Percentiles rank a stretch among this genome's conserved stretches.
phyloP scores from a whole-genome alignment of 257 asterid genomes.

The Craterostigma plantagineum region DNA sequence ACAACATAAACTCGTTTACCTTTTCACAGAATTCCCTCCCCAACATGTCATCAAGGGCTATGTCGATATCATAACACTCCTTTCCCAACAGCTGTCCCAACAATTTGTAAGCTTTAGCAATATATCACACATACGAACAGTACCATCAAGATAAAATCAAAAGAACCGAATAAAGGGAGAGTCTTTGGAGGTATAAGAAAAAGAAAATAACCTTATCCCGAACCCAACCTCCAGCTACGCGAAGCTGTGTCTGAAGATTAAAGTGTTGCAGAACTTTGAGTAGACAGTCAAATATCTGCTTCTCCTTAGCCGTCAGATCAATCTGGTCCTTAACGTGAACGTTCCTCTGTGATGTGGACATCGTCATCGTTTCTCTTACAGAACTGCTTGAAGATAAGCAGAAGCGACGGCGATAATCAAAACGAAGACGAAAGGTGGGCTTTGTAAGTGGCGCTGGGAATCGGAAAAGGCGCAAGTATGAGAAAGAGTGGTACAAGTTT shows the following conservation, averaged over 20 bases:
- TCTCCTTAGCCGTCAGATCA: slow-evolving; percentile 53
- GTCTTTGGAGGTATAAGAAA: neutral
- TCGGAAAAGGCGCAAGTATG: too few species aligned
- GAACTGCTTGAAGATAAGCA: too few species aligned
- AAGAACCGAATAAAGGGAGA: neutral
- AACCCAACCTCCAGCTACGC: slow-evolving; percentile 99
- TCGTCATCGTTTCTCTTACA: slow-evolving; percentile 1
- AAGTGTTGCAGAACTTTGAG: slow-evolving; percentile 44
- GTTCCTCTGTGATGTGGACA: slow-evolving; percentile 19
- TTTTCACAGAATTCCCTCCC: slow-evolving; percentile 83
- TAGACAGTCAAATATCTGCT: slow-evolving; percentile 49
- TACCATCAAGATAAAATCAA: neutral
- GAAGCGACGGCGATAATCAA: too few species aligned
- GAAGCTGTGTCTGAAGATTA: slow-evolving; percentile 51
- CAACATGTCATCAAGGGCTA: slow-evolving; percentile 70
- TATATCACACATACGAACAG: neutral
- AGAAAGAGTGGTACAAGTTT: too few species aligned
- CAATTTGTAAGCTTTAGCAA: neutral
- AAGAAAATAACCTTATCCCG: slow-evolving; percentile 61
- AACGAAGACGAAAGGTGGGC: slow-evolving; percentile 8
- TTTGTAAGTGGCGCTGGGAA: too few species aligned
- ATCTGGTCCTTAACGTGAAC: slow-evolving; percentile 45
- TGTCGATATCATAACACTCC: slow-evolving; percentile 77
- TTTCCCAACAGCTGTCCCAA: slow-evolving; percentile 64
- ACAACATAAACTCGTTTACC: slow-evolving; percentile 48